Conservation (phyloP, 2,329 filamentous ascomycete species). For the Chaetomiaceae sp. region DNA sequence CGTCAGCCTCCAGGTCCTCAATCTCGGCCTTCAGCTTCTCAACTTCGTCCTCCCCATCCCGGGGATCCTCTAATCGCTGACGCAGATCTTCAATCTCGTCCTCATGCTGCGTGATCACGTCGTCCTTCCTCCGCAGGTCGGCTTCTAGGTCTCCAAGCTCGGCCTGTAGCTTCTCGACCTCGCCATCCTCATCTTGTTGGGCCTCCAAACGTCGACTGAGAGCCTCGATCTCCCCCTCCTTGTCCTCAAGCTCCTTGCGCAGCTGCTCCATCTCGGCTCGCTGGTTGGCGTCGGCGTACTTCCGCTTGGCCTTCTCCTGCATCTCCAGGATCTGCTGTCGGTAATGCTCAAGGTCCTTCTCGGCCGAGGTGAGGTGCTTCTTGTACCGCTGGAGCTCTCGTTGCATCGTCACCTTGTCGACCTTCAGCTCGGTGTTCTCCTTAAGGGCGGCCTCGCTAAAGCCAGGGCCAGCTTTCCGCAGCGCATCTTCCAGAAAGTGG, state of each 20-base stretch:
- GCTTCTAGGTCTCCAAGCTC: constrained; percentile 71
- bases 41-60: constrained; percentile 54
- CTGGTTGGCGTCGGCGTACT: constrained; percentile 65
- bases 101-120: constrained; percentile 64
- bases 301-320: constrained; percentile 72
- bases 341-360: constrained; percentile 80
- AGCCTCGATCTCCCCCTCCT: constrained; percentile 54
- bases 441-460: constrained; percentile 84
- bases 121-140: constrained; percentile 69
- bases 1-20: no score
- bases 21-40: no score
- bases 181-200: constrained; percentile 50
- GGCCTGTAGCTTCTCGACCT: constrained; percentile 62
- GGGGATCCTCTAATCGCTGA: constrained; percentile 47
- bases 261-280: constrained; percentile 55
- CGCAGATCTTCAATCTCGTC: constrained; percentile 62
- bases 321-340: constrained; percentile 75
- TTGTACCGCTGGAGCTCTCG: constrained; percentile 79
- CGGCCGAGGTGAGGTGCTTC: constrained; percentile 74
- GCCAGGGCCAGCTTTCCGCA: constrained; percentile 80
- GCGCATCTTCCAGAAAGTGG: constrained; percentile 86
- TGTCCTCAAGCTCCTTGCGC: constrained; percentile 49
- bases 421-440: constrained; percentile 95
- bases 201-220: constrained; percentile 54
- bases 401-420: constrained; percentile 84